phyloP scores from a whole-genome alignment of 148 eudicot genomes.

The Chenopodium album region DNA sequence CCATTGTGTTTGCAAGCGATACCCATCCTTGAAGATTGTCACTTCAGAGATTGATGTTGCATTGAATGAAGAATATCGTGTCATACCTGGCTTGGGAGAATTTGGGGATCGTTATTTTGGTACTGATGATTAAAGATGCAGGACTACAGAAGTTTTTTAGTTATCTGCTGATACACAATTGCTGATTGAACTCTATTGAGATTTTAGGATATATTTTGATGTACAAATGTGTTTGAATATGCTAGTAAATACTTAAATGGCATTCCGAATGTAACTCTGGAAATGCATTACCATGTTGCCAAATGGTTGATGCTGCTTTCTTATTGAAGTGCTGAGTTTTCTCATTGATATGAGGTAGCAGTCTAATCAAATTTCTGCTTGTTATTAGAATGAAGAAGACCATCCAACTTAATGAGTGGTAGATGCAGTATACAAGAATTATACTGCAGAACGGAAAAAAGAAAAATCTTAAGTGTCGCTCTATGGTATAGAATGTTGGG shows the following conservation, averaged over 20 bases:
- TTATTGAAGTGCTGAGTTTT: not conserved
- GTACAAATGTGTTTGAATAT: not conserved
- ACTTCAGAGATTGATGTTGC: conserved; percentile 89
- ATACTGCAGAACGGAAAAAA: no score
- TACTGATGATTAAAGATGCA: conserved; percentile 62
- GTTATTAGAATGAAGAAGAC: not conserved
- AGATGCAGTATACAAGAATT: not conserved
- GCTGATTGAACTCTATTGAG: conserved; percentile 14
- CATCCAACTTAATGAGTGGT: not conserved
- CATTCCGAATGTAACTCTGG: not conserved
- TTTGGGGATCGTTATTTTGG: conserved; percentile 98
- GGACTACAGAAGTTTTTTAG: not conserved
- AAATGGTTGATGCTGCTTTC: not conserved
- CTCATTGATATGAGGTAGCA: not conserved
- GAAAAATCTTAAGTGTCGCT: no score
- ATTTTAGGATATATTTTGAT: not conserved
- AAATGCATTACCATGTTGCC: not conserved
- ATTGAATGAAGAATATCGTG: conserved; percentile 79
- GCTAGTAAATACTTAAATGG: not conserved
- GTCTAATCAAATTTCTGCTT: not conserved
- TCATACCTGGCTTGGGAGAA: conserved; percentile 94
- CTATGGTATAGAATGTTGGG: no score
- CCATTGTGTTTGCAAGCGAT: conserved; percentile 77
- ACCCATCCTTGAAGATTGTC: conserved; percentile 82
- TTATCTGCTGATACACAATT: conserved; percentile 4